A percentile compares a stretch with the other conserved stretches of the same genome.
These are phyloP conservation scores for Agrostemma githago DNA, from an alignment of 148 eudicot species.

Conservation along the genomic window DNA sequence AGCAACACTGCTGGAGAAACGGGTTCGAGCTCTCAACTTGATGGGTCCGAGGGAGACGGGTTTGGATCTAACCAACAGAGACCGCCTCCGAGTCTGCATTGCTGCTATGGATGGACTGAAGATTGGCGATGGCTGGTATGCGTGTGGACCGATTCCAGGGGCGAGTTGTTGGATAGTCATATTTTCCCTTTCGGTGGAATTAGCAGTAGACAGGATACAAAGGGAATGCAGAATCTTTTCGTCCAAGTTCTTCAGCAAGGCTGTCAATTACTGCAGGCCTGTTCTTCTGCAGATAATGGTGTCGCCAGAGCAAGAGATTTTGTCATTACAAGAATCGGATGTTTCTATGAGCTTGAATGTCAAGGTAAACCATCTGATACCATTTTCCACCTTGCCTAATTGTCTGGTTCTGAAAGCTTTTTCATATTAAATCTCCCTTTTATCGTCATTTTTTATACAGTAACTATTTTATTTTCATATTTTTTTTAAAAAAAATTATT, in stretches of 20 bases:
- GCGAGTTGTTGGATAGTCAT: conserved; percentile 87
- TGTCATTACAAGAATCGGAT: conserved; percentile 87
- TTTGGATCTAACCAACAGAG: conserved; percentile 49
- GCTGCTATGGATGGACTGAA: conserved; percentile 99
- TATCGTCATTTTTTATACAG: too few relatives aligned
- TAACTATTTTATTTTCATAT: too few relatives aligned
- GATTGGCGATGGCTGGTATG: conserved; percentile 99
- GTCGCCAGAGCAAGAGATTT: conserved; percentile 71
- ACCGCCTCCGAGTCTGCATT: conserved; percentile 75
- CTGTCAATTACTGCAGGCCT: conserved; percentile 85
- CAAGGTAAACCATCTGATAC: conserved; percentile 49
- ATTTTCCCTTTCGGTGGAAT: conserved; percentile 95
- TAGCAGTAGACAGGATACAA: conserved; percentile 97
- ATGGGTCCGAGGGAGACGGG: conserved; percentile 61
- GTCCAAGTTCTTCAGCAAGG: conserved; percentile 97
- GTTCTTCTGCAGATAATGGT: conserved; percentile 57
- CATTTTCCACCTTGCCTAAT: not conserved
- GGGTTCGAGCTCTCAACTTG: conserved; percentile 59
- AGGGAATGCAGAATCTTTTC: conserved; percentile 90
- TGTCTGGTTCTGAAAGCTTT: not conserved
- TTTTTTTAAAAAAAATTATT: too few relatives aligned
- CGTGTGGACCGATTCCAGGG: conserved; percentile 97
- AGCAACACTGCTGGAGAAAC: conserved; percentile 54
- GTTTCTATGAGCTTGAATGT: conserved; percentile 89
- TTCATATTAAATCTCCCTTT: too few relatives aligned